phyloP scores from a whole-genome alignment of 2,329 filamentous ascomycete genomes.

The Cephalotrichum gorgonifer region DNA sequence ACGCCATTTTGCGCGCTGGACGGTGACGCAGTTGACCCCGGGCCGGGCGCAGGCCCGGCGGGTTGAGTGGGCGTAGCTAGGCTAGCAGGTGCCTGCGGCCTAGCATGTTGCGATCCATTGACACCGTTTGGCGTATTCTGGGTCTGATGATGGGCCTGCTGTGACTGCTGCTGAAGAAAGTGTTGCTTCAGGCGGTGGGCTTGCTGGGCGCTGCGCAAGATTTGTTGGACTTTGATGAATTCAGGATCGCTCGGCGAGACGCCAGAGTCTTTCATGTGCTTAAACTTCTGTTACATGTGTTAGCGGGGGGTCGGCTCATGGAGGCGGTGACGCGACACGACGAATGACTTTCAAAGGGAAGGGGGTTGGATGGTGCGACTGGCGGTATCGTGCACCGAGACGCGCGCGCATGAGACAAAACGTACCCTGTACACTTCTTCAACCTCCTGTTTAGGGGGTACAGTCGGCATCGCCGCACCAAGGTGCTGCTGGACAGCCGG shows the following conservation, averaged over 20 bases:
- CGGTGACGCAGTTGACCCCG: slow-evolving; percentile 6
- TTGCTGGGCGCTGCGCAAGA: slow-evolving; percentile 25
- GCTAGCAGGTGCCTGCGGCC: slow-evolving; percentile 17
- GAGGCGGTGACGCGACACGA: not conserved
- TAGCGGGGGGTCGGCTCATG: too few species aligned
- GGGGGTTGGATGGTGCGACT: slow-evolving; percentile 1
- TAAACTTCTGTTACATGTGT: slow-evolving; percentile 56
- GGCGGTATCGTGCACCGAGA: not conserved
- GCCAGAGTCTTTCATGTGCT: slow-evolving; percentile 78
- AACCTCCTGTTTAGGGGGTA: slow-evolving; percentile 66
- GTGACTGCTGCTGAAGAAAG: slow-evolving; percentile 29
- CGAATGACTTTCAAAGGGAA: not conserved
- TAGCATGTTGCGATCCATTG: slow-evolving; percentile 35
- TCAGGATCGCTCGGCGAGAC: slow-evolving; percentile 77
- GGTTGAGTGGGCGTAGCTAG: slow-evolving; percentile 10
- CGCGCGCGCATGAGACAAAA: slow-evolving; percentile 9
- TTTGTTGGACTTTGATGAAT: slow-evolving; percentile 58
- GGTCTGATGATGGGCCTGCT: slow-evolving; percentile 34
- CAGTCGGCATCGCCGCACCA: slow-evolving; percentile 50
- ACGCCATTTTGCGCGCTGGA: slow-evolving; percentile 12
- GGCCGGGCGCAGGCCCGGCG: not conserved
- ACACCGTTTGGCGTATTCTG: slow-evolving; percentile 47
- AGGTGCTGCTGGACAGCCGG: slow-evolving; percentile 60
- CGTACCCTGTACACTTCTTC: slow-evolving; percentile 63
- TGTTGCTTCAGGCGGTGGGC: slow-evolving; percentile 35